Base-by-base conservation (phyloP, 2,329 filamentous ascomycete genomes). In the Macrophomina phaseolina region DNA sequence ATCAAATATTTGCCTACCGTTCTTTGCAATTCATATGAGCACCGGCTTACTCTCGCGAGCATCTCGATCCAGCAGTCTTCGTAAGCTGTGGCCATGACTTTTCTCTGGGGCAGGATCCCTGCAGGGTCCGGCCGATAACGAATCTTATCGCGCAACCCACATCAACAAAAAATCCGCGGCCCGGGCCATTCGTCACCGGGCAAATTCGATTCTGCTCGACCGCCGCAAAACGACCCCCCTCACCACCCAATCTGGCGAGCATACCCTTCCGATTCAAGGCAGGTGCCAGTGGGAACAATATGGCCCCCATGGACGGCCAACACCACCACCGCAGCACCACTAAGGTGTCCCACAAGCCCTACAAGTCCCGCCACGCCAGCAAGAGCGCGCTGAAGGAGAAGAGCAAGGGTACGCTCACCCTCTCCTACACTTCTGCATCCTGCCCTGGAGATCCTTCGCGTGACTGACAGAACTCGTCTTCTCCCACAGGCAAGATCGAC, bases 291-390 rank as follows among this genome's bases (percentile, higher is more conserved):
- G 85, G 85, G 80, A 61, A 45, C 64, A 91, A 86, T 74, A 95
- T 95, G 92, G 89, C 91, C 76, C 86, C 88, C 80, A 84, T 85
- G 68, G 85, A 87, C 75, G 78, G 84, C 70, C 79, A 83, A 72
- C 93, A 98, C 80, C 94, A 94, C 76, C 95, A 99, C 80, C 88
- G 94, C 78, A 92, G 92, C 75, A 97, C 94, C 67, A 97, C 94
- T 64, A 99, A 98, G 85, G 84, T 88, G 74, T 82, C 86, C 71
- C 89, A 97, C 81, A 99, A 99, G 84, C 79, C 90, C 32, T 99
- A 94, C 86, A 99, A 99, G 82, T 93, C 92, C 67, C 90, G 90
- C 77, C 94, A 97, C 83, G 88, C 94, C 48, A 93, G 92, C 69
- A 98, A 98, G 80, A 89, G 92, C 75, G 87, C 92, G 67, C 80